Evolutionary conservation across 805 yeast genomes (phyloP).

Genomic region (Hermanozyma aechmeae): DNA sequence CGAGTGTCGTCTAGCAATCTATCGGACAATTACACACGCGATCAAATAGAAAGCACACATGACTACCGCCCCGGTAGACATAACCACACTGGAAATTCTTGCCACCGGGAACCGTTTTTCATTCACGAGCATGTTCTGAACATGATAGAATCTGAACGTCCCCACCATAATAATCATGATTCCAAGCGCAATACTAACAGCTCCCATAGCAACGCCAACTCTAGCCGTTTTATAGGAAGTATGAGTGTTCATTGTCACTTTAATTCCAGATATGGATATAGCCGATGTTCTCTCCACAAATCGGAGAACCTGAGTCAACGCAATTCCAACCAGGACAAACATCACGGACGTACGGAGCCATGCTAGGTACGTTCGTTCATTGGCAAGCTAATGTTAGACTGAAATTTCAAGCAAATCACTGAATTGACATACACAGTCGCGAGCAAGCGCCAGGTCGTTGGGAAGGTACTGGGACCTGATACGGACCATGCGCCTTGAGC

Average conservation of each 20-base stretch:
- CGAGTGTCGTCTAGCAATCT: too few species aligned
- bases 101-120: constrained; percentile 5
- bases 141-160: constrained; percentile 4
- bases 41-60: constrained; percentile 1
- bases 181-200: constrained; percentile 5
- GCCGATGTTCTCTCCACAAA: constrained; percentile 2
- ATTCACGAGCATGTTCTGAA: constrained; percentile 3
- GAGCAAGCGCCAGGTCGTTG: too few species aligned
- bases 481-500: too few species aligned
- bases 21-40: too few species aligned
- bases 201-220: too few species aligned
- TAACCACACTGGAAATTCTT: not conserved
- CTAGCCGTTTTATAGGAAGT: too few species aligned
- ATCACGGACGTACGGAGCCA: not conserved
- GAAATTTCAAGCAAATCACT: too few species aligned
- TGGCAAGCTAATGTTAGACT: not conserved
- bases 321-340: not conserved
- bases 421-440: too few species aligned
- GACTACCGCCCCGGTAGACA: constrained; percentile 1
- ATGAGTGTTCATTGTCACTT: too few species aligned
- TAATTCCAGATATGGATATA: too few species aligned
- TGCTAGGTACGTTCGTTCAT: constrained; percentile 1
- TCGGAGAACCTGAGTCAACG: constrained; percentile 2
- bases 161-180: constrained; percentile 5
- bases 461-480: too few species aligned